Conservation (phyloP, 1,284 basidiomycete genomes). For the Pseudozyma sp. region DNA sequence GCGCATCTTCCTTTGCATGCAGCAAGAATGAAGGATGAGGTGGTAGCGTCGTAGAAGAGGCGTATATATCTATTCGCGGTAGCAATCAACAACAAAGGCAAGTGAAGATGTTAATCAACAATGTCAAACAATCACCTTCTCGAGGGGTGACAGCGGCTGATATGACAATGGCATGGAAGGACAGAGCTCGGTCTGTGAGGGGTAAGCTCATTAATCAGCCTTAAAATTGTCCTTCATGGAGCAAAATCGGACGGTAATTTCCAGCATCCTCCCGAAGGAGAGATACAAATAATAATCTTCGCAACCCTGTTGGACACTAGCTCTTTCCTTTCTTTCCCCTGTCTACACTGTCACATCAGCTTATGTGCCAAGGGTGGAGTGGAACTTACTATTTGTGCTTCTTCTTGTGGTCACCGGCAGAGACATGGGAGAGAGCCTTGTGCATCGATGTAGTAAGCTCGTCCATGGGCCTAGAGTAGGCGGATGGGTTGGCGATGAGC, state of each 20-base stretch:
- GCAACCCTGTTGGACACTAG: not conserved
- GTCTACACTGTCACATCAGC: not conserved
- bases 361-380: not conserved
- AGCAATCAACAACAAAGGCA: too few relatives aligned
- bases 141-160: too few relatives aligned
- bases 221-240: conserved; percentile 56
- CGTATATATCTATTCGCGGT: too few relatives aligned
- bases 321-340: not conserved
- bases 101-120: too few relatives aligned
- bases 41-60: too few relatives aligned
- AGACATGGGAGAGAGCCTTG: not conserved
- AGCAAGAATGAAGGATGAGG: too few relatives aligned
- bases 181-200: not conserved
- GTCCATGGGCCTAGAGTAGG: conserved; percentile 17
- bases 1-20: too few relatives aligned
- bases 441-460: conserved; percentile 22
- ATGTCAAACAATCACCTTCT: too few relatives aligned
- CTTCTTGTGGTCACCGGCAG: not conserved
- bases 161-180: too few relatives aligned
- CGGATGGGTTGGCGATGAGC: conserved; percentile 21
- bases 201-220: conserved; percentile 63
- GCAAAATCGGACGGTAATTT: conserved; percentile 66
- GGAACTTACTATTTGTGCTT: conserved; percentile 22
- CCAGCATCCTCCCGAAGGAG: conserved; percentile 48
- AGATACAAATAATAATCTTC: conserved; percentile 44